A percentile compares a stretch with the other conserved stretches of the same genome.
These are phyloP conservation scores for Geoglossum glabrum DNA, from an alignment of 495 filamentous ascomycete genomes.

Conservation along the genomic window DNA sequence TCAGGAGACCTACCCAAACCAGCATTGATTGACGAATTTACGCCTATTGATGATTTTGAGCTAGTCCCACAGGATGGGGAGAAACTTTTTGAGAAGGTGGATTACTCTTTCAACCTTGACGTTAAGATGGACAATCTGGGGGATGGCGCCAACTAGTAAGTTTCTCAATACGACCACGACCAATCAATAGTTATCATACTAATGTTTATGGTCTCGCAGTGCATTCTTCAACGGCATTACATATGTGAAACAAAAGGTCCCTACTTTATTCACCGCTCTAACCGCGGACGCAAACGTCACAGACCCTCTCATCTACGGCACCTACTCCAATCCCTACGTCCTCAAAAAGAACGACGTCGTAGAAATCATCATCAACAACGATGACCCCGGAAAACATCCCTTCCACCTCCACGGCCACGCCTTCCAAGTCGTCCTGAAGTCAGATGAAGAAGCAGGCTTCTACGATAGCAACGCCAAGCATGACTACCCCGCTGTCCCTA, in stretches of 20 bases:
- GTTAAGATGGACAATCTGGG: conserved; percentile 50
- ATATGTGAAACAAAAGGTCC: conserved; percentile 55
- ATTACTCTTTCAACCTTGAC: conserved; percentile 39
- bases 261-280: conserved; percentile 57
- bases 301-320: conserved; percentile 50
- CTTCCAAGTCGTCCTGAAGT: conserved; percentile 49
- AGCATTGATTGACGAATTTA: conserved; percentile 31
- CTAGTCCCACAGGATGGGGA: conserved; percentile 47
- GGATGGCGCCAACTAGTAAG: conserved; percentile 58
- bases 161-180: neutral
- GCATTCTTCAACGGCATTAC: conserved; percentile 69
- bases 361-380: conserved; percentile 67
- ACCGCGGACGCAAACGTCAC: conserved; percentile 39
- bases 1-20: conserved; percentile 35
- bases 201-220: conserved; percentile 21
- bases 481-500: conserved; percentile 27
- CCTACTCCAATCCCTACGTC: conserved; percentile 47
- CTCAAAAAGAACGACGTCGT: conserved; percentile 47
- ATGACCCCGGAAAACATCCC: conserved; percentile 52
- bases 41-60: conserved; percentile 51
- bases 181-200: neutral
- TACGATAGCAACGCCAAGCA: conserved; percentile 22
- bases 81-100: conserved; percentile 32
- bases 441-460: conserved; percentile 25
- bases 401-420: conserved; percentile 81